phyloP scores from a whole-genome alignment of 2,329 filamentous ascomycete genomes.

The Raffaelea ambrosiae region DNA sequence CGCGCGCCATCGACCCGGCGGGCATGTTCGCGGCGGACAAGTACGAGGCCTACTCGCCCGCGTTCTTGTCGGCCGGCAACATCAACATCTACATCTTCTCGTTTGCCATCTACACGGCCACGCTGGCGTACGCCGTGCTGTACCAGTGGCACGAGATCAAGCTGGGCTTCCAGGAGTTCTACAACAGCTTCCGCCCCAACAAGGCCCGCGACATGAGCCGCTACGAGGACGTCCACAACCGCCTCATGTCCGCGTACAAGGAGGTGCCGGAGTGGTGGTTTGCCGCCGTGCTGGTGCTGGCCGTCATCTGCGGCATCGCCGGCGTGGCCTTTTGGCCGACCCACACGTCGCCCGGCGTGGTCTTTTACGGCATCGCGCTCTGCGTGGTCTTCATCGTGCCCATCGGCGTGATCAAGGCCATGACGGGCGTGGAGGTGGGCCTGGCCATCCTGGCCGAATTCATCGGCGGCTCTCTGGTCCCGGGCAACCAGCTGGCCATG shows the following conservation, averaged over 20 bases:
- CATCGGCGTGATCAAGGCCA: conserved; percentile 35
- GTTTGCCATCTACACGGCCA: conserved; percentile 45
- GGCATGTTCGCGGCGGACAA: conserved; percentile 36
- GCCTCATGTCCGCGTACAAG: conserved; percentile 36
- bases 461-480: conserved; percentile 39
- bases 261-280: conserved; percentile 51
- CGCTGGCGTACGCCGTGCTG: conserved; percentile 39
- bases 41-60: conserved; percentile 42
- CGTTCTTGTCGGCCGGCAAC: conserved; percentile 41
- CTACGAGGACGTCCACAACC: conserved; percentile 31
- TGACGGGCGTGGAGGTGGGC: conserved; percentile 39
- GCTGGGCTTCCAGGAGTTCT: not conserved
- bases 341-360: conserved; percentile 39
- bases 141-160: conserved; percentile 22
- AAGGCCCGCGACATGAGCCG: not conserved
- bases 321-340: conserved; percentile 40
- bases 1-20: conserved; percentile 28
- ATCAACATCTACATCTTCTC: conserved; percentile 46
- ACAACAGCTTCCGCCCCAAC: conserved; percentile 1
- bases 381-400: conserved; percentile 32
- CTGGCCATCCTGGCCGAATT: conserved; percentile 41
- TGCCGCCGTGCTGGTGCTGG: conserved; percentile 28
- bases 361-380: conserved; percentile 19
- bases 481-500: conserved; percentile 36
- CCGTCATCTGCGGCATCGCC: conserved; percentile 36